A percentile compares a stretch with the other conserved stretches of the same genome.
Evolutionary conservation across 73 alveolate species (phyloP).

Genomic region (Breviolum minutum): DNA sequence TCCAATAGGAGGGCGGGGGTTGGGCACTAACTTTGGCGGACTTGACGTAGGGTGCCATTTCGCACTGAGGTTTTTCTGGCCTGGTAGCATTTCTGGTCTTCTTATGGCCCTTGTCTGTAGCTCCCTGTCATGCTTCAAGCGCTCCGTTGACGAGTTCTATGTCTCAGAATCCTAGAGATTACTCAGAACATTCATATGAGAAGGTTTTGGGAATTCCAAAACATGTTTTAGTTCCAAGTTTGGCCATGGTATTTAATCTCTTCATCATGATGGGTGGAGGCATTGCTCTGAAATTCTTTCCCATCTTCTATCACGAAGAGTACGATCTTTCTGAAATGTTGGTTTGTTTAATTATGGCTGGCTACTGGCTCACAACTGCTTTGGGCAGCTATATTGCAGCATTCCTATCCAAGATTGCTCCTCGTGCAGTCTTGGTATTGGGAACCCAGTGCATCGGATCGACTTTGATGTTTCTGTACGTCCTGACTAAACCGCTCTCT

Average conservation of each 20-base stretch:
- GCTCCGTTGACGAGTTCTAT: neutral
- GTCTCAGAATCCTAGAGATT: neutral
- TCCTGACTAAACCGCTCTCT: neutral
- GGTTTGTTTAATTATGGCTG: constrained; percentile 54
- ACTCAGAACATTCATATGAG: constrained; percentile 29
- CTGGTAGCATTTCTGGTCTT: neutral
- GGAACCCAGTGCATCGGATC: neutral
- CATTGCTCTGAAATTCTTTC: constrained; percentile 34
- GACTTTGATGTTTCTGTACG: neutral
- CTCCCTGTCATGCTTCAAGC: neutral
- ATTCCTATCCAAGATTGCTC: neutral
- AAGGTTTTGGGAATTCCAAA: constrained; percentile 35
- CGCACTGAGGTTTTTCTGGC: neutral
- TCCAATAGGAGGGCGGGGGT: no score
- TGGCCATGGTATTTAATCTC: constrained; percentile 44
- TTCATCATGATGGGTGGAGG: constrained; percentile 47
- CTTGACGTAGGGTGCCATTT: neutral
- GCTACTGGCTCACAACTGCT: constrained; percentile 55
- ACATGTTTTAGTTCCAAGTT: constrained; percentile 29
- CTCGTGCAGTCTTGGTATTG: constrained; percentile 14
- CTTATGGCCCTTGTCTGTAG: constrained; percentile 6
- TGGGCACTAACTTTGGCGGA: no score
- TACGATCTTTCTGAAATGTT: constrained; percentile 34
- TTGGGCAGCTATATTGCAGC: constrained; percentile 35
- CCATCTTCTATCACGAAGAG: constrained; percentile 54